Base-by-base conservation (phyloP, 2,329 filamentous ascomycete species). In the Trichophyton verrucosum region DNA sequence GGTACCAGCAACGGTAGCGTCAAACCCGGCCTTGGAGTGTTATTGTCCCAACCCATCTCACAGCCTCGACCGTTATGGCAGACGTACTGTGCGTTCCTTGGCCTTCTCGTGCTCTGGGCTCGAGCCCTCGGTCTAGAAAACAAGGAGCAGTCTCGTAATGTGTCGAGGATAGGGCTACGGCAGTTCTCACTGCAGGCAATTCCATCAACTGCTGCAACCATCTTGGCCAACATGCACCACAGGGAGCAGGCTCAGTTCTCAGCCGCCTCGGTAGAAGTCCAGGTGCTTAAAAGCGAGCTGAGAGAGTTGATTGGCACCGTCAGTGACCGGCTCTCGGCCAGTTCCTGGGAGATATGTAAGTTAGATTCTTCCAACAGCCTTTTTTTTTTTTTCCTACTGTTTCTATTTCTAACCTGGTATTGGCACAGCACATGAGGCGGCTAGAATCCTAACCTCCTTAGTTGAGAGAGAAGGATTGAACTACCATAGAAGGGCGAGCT, bases 291-390 rank as follows among this genome's bases (percentile, higher is more conserved):
- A 44, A 60, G 27, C n/a, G 62, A 65, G 15, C 36, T 65, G 9
- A 61, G 57, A 5, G 59, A 61, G n/a, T 56, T 65, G 56, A 64
- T 64, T 38, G 17, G 13, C 5, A 55, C 61, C 17, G 62, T 64
- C 5, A 61, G 61, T 57, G 46, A 63, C 2, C 64, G 53, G 3
- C 47, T 65, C 15, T 55, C 47, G 8, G 61, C 61, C n/a, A 49
- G 57, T 46, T 57, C 62, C 22, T 65, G 64, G 64, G 61, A 65
- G 27, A 64, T 65, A 61, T 64, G 64, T 65, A 61, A 60, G 64
- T 60, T 36, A 44, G n/a, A 47, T 13, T 11, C 33, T 49, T 6
- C 46, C 13, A 49, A 1, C 11, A 40, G 7, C 24, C 42, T 7
- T 11, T 17, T 22, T 8, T 20, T 9, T 15, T 57, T 42, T 2